Evolutionary conservation across 306 rosid species (phyloP).

Genomic region (Dicorynia guianensis): DNA sequence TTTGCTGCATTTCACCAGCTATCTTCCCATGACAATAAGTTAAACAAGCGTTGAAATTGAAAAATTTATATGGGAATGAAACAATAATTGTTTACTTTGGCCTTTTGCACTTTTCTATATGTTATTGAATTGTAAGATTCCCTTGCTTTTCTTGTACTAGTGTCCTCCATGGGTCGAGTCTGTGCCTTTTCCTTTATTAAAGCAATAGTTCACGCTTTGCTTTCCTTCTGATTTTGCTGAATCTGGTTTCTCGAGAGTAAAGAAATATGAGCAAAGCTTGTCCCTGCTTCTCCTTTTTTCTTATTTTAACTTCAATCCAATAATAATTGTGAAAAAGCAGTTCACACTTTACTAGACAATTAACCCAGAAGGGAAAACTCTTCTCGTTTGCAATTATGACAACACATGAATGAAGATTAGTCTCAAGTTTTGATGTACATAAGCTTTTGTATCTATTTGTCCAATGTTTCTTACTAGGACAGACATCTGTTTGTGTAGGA

Average conservation of each 20-base stretch:
- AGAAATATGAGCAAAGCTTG: constrained; percentile 14
- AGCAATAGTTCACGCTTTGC: constrained; percentile 39
- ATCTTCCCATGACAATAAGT: constrained; percentile 38
- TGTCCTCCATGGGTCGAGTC: constrained; percentile 50
- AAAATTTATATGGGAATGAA: constrained; percentile 32
- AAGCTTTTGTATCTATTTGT: neutral
- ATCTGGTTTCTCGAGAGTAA: constrained; percentile 35
- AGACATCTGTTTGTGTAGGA: constrained; percentile 59
- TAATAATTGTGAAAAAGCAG: neutral
- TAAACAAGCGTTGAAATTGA: constrained; percentile 10
- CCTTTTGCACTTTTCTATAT: constrained; percentile 41
- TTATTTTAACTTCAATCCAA: constrained; percentile 13
- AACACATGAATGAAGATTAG: constrained; percentile 31
- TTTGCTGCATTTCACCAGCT: constrained; percentile 24
- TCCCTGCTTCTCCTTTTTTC: constrained; percentile 27
- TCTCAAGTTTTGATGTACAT: neutral
- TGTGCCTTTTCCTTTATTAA: constrained; percentile 42
- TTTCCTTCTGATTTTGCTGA: constrained; percentile 40
- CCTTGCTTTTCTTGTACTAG: constrained; percentile 48
- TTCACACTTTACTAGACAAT: constrained; percentile 32
- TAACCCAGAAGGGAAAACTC: constrained; percentile 29
- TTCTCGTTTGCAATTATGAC: constrained; percentile 30
- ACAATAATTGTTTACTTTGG: constrained; percentile 33
- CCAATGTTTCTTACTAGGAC: neutral
- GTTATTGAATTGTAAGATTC: constrained; percentile 53